Conservation (phyloP, 176 grass and related monocot species). For the Poa annua region DNA sequence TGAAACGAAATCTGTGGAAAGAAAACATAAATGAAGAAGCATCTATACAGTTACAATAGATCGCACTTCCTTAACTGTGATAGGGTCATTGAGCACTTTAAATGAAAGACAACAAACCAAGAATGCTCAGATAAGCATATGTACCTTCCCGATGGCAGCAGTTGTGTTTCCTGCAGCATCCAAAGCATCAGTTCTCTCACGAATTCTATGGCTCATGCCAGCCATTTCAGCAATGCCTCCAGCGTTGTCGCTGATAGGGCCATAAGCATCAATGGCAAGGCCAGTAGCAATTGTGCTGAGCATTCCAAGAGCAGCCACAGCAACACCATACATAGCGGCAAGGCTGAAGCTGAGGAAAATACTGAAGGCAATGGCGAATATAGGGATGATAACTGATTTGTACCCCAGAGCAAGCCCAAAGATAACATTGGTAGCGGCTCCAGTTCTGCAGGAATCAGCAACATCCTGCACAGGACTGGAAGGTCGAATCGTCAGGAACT, state of each 20-base stretch:
- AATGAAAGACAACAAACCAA: background rate
- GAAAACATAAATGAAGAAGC: background rate
- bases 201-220: slow-evolving; percentile 93
- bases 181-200: slow-evolving; percentile 90
- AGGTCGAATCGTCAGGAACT: background rate
- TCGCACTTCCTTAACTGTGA: background rate
- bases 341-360: slow-evolving; percentile 94
- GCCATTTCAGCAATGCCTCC: slow-evolving; percentile 99
- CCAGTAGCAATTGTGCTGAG: slow-evolving; percentile 93
- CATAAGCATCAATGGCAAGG: slow-evolving; percentile 95
- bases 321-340: slow-evolving; percentile 91
- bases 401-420: slow-evolving; percentile 95
- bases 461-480: slow-evolving; percentile 93
- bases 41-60: background rate
- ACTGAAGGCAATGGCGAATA: slow-evolving; percentile 85
- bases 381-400: slow-evolving; percentile 91
- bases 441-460: slow-evolving; percentile 88
- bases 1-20: background rate
- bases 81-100: background rate
- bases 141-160: slow-evolving; percentile 93
- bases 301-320: slow-evolving; percentile 95
- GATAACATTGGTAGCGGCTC: slow-evolving; percentile 89
- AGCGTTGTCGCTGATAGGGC: slow-evolving; percentile 92
- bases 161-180: slow-evolving; percentile 97
- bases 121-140: background rate